These are phyloP conservation scores for Boletus huronensis DNA, from an alignment of 768 basidiomycete genomes.

Conservation along the genomic window DNA sequence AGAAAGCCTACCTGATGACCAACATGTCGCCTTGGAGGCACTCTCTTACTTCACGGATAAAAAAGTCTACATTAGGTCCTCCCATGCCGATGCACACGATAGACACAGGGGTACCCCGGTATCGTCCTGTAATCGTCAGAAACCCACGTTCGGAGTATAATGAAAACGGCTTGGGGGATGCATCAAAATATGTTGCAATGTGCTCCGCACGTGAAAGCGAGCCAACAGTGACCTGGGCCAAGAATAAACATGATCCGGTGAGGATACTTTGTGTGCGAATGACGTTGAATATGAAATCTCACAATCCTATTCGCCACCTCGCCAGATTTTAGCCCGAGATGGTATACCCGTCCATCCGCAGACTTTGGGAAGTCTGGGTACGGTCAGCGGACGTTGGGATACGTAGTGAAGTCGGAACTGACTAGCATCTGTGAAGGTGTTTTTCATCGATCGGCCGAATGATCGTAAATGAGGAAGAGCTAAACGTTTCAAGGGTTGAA, in stretches of 20 bases:
- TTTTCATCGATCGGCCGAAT: constrained; percentile 46
- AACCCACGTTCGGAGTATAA: constrained; percentile 74
- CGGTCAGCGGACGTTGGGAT: not conserved
- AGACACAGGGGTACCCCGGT: constrained; percentile 59
- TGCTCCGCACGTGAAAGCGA: constrained; percentile 60
- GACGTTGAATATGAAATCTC: constrained; percentile 18
- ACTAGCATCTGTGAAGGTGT: constrained; percentile 66
- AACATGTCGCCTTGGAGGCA: constrained; percentile 61
- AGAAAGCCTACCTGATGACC: constrained; percentile 41
- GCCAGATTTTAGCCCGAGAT: constrained; percentile 69
- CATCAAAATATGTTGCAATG: constrained; percentile 61
- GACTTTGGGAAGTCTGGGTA: constrained; percentile 71
- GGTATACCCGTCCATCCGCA: constrained; percentile 70
- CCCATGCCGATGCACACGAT: constrained; percentile 86
- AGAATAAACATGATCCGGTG: constrained; percentile 1
- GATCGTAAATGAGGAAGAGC: not conserved
- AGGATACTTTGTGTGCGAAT: not conserved
- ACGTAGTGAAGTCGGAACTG: constrained; percentile 28
- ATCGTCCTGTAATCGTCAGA: constrained; percentile 66
- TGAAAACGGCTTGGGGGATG: constrained; percentile 54
- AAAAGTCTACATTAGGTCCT: constrained; percentile 78
- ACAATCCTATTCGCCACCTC: constrained; percentile 83
- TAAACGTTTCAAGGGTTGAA: not conserved
- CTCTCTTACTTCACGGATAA: constrained; percentile 77
- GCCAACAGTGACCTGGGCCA: constrained; percentile 66